These are phyloP conservation scores for Penicillium diatomitis DNA, from an alignment of 495 filamentous ascomycete species.

Conservation along the genomic window DNA sequence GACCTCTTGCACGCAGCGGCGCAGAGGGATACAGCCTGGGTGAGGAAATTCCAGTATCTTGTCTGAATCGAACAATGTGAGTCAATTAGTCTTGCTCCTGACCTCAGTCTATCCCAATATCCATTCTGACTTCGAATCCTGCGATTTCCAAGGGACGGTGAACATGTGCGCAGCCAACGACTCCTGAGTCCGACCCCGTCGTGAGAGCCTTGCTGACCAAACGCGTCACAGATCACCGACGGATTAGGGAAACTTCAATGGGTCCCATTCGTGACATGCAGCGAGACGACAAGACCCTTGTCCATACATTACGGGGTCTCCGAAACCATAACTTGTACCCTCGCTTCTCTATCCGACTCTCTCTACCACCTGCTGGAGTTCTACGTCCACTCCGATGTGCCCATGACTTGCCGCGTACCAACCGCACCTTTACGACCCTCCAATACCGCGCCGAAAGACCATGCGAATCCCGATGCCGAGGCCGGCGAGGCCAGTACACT, in stretches of 20 bases:
- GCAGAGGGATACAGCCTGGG: conserved; percentile 42
- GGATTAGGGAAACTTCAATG: conserved; percentile 78
- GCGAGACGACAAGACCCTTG: conserved; percentile 76
- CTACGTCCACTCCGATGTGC: conserved; percentile 95
- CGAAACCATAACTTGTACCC: conserved; percentile 83
- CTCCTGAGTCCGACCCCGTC: neutral
- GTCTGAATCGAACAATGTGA: conserved; percentile 60
- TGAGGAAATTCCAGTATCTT: conserved; percentile 52
- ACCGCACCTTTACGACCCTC: conserved; percentile 48
- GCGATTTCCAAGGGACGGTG: conserved; percentile 27
- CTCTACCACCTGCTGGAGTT: conserved; percentile 98
- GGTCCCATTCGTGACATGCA: conserved; percentile 85
- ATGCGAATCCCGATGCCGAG: conserved; percentile 5
- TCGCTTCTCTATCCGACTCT: conserved; percentile 71
- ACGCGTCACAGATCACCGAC: conserved; percentile 58
- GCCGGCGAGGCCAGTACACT: conserved; percentile 13
- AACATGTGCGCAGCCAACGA: conserved; percentile 44
- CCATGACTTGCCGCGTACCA: conserved; percentile 85
- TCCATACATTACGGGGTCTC: conserved; percentile 73
- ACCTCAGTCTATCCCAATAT: no score
- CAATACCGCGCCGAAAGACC: conserved; percentile 6
- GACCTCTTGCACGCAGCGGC: conserved; percentile 23
- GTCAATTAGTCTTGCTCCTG: conserved; percentile 8
- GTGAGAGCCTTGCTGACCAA: conserved; percentile 9
- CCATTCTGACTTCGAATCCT: no score